Evolutionary conservation across 768 basidiomycete species (phyloP).

Genomic region (Tricholoma sp.): DNA sequence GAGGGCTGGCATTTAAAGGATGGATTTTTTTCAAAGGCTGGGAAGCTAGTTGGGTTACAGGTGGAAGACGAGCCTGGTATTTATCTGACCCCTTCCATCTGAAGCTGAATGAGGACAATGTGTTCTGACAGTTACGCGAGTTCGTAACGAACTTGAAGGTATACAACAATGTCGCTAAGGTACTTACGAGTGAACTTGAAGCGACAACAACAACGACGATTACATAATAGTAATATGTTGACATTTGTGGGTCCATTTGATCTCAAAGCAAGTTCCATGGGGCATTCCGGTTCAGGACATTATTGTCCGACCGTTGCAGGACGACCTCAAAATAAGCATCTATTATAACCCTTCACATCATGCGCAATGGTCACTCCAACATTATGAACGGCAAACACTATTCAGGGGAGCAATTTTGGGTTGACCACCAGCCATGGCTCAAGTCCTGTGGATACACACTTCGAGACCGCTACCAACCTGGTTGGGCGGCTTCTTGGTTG

Average conservation of each 20-base stretch:
- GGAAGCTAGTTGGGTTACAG: too few species aligned
- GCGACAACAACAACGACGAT: background rate
- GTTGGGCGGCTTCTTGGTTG: slow-evolving; percentile 23
- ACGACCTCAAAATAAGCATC: background rate
- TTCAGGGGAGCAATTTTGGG: slow-evolving; percentile 14
- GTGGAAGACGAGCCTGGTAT: too few species aligned
- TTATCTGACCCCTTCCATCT: background rate
- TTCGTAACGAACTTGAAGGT: background rate
- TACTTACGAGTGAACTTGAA: too few species aligned
- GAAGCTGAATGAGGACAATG: background rate
- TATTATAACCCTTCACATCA: background rate
- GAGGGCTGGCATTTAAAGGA: background rate
- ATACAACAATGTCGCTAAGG: too few species aligned
- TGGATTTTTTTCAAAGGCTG: too few species aligned
- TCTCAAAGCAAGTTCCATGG: too few species aligned
- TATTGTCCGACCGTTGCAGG: too few species aligned
- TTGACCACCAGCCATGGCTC: slow-evolving; percentile 16
- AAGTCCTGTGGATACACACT: slow-evolving; percentile 20
- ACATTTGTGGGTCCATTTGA: too few species aligned
- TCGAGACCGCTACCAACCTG: slow-evolving; percentile 18
- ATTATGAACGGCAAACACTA: background rate
- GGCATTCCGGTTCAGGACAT: too few species aligned
- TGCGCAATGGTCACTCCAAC: background rate
- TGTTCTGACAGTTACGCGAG: background rate
- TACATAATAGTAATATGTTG: background rate